Evolutionary conservation across 495 filamentous ascomycete species (phyloP), one percentile per base, ranked within the genome.

Genomic region (Podospora didyma): DNA sequence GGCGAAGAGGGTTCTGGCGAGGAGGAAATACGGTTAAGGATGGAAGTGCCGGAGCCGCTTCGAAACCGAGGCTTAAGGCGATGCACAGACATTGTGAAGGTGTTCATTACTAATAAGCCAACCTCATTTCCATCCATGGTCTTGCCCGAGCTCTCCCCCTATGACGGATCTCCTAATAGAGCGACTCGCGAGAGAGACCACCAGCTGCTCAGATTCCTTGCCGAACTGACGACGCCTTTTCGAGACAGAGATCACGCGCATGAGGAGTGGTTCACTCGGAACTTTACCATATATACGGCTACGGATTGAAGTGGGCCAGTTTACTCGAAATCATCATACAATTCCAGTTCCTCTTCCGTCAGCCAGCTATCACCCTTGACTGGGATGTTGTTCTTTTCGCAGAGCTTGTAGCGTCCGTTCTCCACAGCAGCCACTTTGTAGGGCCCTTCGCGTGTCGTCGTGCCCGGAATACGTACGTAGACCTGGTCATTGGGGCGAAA

Each of bases 1-100:
- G 49, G n/a, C 49, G 26, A 52, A 52, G 28, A 41, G 9, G 49
- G 49, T 41, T 2, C 49, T 22, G 49, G 34, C 34, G 14, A 52
- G 49, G 16, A 46, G 19, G 44, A 46, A 20, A 21, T 46, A 46
- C 44, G 44, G 44, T 19, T 46, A 20, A 46, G 2, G 16, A 46
- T 46, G 44, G 3, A 46, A 4, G 44, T 46, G 9, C 44, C 44
- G 44, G 14, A n/a, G 16, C 44, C 19, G 44, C 9, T 46, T 46
- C 44, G 9, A 20, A 14, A n/a, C n/a, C n/a, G 34, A 14, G 34
- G 34, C 34, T 14, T 7, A 37, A 46, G 16, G 44, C 44, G 19
- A 46, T 46, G 44, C 44, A 19, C n/a, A 20, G 44, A 46, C 44
- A 46, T 46, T 19, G 19, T 46, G 9, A 46, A 46, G 44, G 44